Conservation (phyloP, 345 rosid genomes). For the Rhizophora apiculata region DNA sequence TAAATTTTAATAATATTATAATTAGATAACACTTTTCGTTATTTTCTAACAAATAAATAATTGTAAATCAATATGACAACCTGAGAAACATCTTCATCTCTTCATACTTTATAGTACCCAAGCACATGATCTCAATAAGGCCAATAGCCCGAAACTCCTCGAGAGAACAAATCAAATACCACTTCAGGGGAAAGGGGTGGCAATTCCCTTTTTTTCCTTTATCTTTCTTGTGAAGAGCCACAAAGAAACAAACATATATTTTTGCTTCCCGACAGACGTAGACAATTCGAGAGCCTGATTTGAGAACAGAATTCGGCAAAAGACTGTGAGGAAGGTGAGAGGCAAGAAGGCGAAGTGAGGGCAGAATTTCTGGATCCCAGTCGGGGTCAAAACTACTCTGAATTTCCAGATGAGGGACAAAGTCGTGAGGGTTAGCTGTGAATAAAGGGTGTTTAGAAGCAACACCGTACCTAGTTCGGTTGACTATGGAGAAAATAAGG, state of each 20-base stretch:
- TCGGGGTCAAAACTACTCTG: background rate
- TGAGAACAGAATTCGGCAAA: background rate
- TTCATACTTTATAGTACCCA: constrained; percentile 1
- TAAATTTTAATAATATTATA: too few species aligned
- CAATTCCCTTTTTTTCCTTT: background rate
- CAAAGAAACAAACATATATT: background rate
- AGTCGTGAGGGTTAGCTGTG: background rate
- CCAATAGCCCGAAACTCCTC: background rate
- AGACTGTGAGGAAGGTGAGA: background rate
- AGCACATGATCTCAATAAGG: background rate
- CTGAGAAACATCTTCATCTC: background rate
- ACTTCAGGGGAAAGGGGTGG: background rate
- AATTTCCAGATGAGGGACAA: background rate
- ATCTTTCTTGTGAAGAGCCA: constrained; percentile 1
- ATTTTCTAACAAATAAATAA: too few species aligned
- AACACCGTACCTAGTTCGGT: background rate
- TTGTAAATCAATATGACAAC: too few species aligned
- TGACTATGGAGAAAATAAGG: background rate
- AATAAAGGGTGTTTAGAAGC: background rate
- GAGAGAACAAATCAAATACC: background rate
- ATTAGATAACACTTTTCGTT: too few species aligned
- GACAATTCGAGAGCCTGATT: background rate
- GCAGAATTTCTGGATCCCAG: background rate
- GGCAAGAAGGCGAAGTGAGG: background rate
- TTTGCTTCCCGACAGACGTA: background rate